A percentile compares a stretch with the other conserved stretches of the same genome.
Conservation (phyloP, 2,329 filamentous ascomycete genomes). For the Sporothrix sp. region DNA sequence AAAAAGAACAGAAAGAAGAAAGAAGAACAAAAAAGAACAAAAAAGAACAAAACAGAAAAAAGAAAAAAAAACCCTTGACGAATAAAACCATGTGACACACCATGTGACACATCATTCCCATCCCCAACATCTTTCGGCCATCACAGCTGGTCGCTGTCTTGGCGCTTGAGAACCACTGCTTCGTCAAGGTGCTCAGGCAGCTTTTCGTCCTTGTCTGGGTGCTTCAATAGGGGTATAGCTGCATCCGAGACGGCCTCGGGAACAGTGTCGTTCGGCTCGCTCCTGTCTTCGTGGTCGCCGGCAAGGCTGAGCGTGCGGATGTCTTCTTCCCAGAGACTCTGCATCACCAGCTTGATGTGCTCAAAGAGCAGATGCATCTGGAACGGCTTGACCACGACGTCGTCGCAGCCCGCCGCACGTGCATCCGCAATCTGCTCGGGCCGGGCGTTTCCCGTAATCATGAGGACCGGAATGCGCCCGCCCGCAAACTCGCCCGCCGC, state of each 20-base stretch:
- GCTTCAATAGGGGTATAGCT: too few species aligned
- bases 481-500: constrained; percentile 39
- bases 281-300: neutral
- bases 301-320: neutral
- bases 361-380: constrained; percentile 50
- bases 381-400: constrained; percentile 65
- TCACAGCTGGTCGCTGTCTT: neutral
- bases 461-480: constrained; percentile 51
- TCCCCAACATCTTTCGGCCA: neutral
- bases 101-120: neutral
- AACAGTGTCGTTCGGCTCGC: neutral
- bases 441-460: constrained; percentile 58
- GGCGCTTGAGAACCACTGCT: neutral
- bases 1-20: neutral
- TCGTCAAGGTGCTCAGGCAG: too few species aligned
- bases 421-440: constrained; percentile 49
- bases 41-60: neutral
- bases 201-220: neutral
- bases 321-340: constrained; percentile 14
- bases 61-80: neutral
- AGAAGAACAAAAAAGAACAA: neutral
- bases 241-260: too few species aligned
- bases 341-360: constrained; percentile 45
- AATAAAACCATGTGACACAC: too few species aligned
- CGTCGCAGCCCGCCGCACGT: constrained; percentile 45